Evolutionary conservation across 2,329 filamentous ascomycete genomes (phyloP).

Genomic region (Arthrocladium fulminans): DNA sequence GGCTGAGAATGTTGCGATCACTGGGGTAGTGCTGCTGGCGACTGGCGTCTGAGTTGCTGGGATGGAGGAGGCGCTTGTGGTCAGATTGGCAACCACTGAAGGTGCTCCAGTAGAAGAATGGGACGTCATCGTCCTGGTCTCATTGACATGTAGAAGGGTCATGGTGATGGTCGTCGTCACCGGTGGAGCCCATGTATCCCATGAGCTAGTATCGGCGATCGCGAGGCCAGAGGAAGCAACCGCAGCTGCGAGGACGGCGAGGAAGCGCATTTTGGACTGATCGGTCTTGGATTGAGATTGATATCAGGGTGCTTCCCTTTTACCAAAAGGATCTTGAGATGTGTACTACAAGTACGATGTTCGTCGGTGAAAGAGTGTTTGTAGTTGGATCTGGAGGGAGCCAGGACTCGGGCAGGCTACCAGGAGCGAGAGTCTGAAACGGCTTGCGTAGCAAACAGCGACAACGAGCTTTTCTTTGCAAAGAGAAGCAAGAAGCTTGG

Average conservation of each 20-base stretch:
- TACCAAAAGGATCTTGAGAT: neutral
- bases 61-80: neutral
- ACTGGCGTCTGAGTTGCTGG: neutral
- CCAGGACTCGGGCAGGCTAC: neutral
- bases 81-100: neutral
- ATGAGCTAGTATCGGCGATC: slow-evolving; percentile 10
- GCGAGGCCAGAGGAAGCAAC: slow-evolving; percentile 10
- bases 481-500: neutral
- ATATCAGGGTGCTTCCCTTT: neutral
- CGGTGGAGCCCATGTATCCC: slow-evolving; percentile 15
- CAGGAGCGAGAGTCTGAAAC: slow-evolving; percentile 9
- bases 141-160: slow-evolving; percentile 13
- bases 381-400: slow-evolving; percentile 7
- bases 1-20: slow-evolving; percentile 14
- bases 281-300: neutral
- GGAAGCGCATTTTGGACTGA: slow-evolving; percentile 16
- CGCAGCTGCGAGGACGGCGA: slow-evolving; percentile 10
- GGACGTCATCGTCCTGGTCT: slow-evolving; percentile 11
- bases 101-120: slow-evolving; percentile 6
- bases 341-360: too few species aligned
- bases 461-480: neutral
- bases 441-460: slow-evolving; percentile 3
- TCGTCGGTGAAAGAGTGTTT: slow-evolving; percentile 2
- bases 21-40: slow-evolving; percentile 7
- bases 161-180: slow-evolving; percentile 19